phyloP scores from a whole-genome alignment of 352 stramenopile genomes.

The Phytophthora melonis region DNA sequence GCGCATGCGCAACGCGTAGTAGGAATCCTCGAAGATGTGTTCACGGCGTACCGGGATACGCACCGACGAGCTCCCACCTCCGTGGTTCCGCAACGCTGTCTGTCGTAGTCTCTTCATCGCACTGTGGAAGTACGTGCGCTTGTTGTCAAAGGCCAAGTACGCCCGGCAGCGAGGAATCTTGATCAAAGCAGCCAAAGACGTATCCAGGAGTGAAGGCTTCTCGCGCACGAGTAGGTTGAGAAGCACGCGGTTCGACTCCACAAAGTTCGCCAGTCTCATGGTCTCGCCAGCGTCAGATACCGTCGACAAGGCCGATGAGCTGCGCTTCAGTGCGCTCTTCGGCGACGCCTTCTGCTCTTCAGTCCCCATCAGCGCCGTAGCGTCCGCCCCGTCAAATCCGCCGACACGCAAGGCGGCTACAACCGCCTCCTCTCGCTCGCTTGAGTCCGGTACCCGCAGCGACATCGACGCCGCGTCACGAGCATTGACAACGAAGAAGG shows the following conservation, averaged over 20 bases:
- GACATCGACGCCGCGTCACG: conserved; percentile 86
- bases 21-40: conserved; percentile 99
- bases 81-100: conserved; percentile 82
- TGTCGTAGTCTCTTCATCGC: conserved; percentile 94
- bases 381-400: conserved; percentile 60
- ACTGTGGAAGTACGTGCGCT: conserved; percentile 98
- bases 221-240: conserved; percentile 98
- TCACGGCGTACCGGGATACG: conserved; percentile 93
- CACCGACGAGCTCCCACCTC: conserved; percentile 91
- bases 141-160: conserved; percentile 99
- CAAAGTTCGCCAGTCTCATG: conserved; percentile 92
- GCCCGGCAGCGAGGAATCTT: conserved; percentile 95
- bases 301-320: conserved; percentile 49
- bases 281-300: conserved; percentile 65
- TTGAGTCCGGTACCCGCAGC: conserved; percentile 74
- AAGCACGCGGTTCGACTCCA: conserved; percentile 96
- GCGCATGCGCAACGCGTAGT: conserved; percentile 96
- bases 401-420: conserved; percentile 75
- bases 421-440: conserved; percentile 79
- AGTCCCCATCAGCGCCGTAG: conserved; percentile 36
- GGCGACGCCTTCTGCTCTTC: conserved; percentile 43
- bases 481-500: conserved; percentile 99
- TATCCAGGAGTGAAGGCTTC: conserved; percentile 96
- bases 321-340: conserved; percentile 43
- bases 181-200: conserved; percentile 95